phyloP scores from a whole-genome alignment of 371 early-diverging fungal genomes.

The Umbelopsis sp. region DNA sequence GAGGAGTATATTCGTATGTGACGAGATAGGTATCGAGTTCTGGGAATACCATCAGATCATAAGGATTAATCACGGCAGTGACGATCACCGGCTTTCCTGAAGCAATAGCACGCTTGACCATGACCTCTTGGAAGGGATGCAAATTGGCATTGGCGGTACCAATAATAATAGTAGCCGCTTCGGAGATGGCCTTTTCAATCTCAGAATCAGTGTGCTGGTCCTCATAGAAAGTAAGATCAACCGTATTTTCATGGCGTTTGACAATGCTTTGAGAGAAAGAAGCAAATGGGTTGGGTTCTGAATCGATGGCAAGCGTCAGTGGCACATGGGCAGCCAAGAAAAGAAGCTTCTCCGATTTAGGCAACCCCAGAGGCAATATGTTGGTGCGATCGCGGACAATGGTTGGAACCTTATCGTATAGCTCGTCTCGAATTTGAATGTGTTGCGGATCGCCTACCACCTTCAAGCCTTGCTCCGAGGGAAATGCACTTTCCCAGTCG shows the following conservation, averaged over 20 bases:
- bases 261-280: constrained; percentile 34
- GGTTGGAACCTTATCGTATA: constrained; percentile 45
- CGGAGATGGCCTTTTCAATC: constrained; percentile 21
- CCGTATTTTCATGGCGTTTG: constrained; percentile 34
- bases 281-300: constrained; percentile 49
- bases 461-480: constrained; percentile 17
- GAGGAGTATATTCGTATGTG: constrained; percentile 53
- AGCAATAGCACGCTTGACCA: constrained; percentile 37
- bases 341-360: constrained; percentile 26
- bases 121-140: constrained; percentile 41
- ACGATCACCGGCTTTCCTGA: constrained; percentile 31
- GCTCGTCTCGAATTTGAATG: constrained; percentile 28
- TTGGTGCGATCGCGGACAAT: constrained; percentile 34
- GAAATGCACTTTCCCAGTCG: constrained; percentile 35
- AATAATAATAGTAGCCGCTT: constrained; percentile 38
- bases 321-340: constrained; percentile 52
- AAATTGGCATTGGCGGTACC: constrained; percentile 55
- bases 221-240: constrained; percentile 39
- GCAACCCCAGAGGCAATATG: constrained; percentile 32
- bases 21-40: constrained; percentile 43
- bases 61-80: constrained; percentile 49
- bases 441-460: constrained; percentile 33
- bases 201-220: constrained; percentile 20
- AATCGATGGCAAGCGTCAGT: constrained; percentile 48
- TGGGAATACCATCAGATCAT: constrained; percentile 47